Conservation (phyloP, 1,284 basidiomycete genomes). For the Dichomitus squalens region DNA sequence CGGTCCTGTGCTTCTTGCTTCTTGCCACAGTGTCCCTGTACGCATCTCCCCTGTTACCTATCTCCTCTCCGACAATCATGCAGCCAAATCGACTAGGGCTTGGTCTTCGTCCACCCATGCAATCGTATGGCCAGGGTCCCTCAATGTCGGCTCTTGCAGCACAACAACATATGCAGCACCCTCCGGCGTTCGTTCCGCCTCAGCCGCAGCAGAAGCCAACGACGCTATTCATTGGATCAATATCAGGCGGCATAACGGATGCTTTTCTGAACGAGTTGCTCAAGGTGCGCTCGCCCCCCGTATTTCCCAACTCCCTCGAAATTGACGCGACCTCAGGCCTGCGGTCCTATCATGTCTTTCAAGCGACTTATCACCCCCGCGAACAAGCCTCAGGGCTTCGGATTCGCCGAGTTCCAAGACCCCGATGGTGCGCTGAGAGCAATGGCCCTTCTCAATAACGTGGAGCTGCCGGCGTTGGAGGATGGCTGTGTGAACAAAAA, state of each 20-base stretch:
- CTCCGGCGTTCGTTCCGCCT: slow-evolving; percentile 57
- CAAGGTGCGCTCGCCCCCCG: slow-evolving; percentile 52
- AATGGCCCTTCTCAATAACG: slow-evolving; percentile 77
- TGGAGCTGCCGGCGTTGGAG: slow-evolving; percentile 86
- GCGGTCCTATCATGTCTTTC: slow-evolving; percentile 85
- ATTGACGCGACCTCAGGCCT: slow-evolving; percentile 56
- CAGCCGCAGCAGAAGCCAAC: slow-evolving; percentile 59
- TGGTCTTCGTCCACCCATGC: slow-evolving; percentile 81
- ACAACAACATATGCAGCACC: slow-evolving; percentile 68
- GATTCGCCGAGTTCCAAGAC: slow-evolving; percentile 91
- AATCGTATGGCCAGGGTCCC: slow-evolving; percentile 83
- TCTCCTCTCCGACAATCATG: slow-evolving; percentile 40
- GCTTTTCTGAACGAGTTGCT: slow-evolving; percentile 77
- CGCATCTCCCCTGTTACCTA: neutral
- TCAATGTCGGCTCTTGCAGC: slow-evolving; percentile 85
- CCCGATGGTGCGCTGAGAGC: slow-evolving; percentile 87
- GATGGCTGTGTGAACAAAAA: slow-evolving; percentile 86
- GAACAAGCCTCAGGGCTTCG: slow-evolving; percentile 93
- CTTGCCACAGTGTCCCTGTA: neutral
- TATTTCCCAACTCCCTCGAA: neutral
- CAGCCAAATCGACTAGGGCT: slow-evolving; percentile 80
- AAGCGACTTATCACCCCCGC: slow-evolving; percentile 89
- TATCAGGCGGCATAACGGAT: slow-evolving; percentile 91
- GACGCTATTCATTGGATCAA: slow-evolving; percentile 91
- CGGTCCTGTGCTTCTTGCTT: neutral